Percentiles rank a stretch among this genome's conserved stretches.
Evolutionary conservation across 140 eudicot genomes (phyloP).

Genomic region (Bidens hawaiensis): DNA sequence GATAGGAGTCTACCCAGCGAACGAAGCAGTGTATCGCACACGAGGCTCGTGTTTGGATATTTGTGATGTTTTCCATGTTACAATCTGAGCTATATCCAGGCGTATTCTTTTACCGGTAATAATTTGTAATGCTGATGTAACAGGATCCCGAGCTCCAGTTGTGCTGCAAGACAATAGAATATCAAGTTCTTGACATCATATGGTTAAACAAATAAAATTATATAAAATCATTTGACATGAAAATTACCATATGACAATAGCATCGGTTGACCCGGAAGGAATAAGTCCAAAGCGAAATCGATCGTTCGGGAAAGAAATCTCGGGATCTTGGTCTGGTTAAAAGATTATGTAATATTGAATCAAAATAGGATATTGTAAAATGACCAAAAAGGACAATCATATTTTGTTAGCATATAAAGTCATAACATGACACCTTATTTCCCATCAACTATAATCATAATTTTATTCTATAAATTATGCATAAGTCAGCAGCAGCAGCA

Average conservation of each 20-base stretch:
- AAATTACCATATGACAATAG: constrained; percentile 85
- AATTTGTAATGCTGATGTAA: constrained; percentile 91
- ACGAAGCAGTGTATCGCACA: constrained; percentile 94
- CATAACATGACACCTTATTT: neutral
- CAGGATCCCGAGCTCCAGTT: constrained; percentile 90
- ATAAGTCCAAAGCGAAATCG: constrained; percentile 79
- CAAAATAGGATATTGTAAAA: too few relatives aligned
- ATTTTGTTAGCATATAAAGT: neutral
- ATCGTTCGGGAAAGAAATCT: constrained; percentile 60
- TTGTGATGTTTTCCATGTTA: constrained; percentile 68
- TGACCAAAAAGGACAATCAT: neutral
- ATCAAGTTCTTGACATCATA: neutral
- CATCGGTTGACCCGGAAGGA: constrained; percentile 98
- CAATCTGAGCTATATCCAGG: constrained; percentile 92
- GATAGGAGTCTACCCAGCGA: constrained; percentile 65
- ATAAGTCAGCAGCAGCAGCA: too few relatives aligned
- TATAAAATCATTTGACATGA: constrained; percentile 2
- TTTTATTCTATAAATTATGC: neutral
- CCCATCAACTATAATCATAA: neutral
- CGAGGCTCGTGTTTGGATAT: constrained; percentile 57
- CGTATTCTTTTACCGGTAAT: constrained; percentile 73
- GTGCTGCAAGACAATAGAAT: constrained; percentile 45
- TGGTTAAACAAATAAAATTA: neutral
- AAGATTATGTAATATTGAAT: too few relatives aligned
- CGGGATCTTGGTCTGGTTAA: constrained; percentile 51